A percentile compares a stretch with the other conserved stretches of the same genome.
phyloP scores from a whole-genome alignment of 768 basidiomycete genomes.

The Pleurotus citrinopileatus region DNA sequence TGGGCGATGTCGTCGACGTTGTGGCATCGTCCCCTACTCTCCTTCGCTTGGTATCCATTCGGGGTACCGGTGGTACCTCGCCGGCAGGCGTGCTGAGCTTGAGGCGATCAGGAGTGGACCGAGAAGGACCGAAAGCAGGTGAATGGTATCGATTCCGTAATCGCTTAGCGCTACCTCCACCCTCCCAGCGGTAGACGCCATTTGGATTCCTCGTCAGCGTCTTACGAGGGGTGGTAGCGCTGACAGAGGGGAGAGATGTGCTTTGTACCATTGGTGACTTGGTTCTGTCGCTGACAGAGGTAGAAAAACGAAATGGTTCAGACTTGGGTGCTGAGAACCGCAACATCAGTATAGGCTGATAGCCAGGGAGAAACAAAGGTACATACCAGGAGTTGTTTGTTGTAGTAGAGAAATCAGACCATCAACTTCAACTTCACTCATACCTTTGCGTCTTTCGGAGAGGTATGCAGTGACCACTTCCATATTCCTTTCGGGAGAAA shows the following conservation, averaged over 20 bases:
- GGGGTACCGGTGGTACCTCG: slow-evolving; percentile 14
- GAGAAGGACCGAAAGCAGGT: slow-evolving; percentile 64
- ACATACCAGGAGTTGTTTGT: slow-evolving; percentile 32
- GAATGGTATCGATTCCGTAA: slow-evolving; percentile 68
- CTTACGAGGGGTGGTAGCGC: slow-evolving; percentile 42
- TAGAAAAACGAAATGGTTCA: slow-evolving; percentile 65
- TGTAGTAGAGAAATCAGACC: slow-evolving; percentile 55
- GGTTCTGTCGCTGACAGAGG: slow-evolving; percentile 31
- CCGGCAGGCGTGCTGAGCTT: slow-evolving; percentile 21
- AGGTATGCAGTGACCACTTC: slow-evolving; percentile 49
- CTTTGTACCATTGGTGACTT: slow-evolving; percentile 13
- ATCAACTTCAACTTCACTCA: slow-evolving; percentile 51
- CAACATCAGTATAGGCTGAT: slow-evolving; percentile 3
- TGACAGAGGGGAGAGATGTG: slow-evolving; percentile 25
- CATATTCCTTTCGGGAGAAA: slow-evolving; percentile 41
- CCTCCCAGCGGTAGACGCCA: slow-evolving; percentile 69
- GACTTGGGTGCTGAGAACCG: slow-evolving; percentile 28
- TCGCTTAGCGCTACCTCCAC: slow-evolving; percentile 62
- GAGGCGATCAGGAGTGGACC: slow-evolving; percentile 38
- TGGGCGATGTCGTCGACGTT: slow-evolving; percentile 27
- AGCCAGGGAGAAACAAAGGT: slow-evolving; percentile 2
- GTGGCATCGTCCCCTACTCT: slow-evolving; percentile 47
- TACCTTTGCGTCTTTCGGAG: slow-evolving; percentile 39
- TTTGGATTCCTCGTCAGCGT: slow-evolving; percentile 71
- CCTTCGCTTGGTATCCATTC: slow-evolving; percentile 58